Conservation (phyloP, 768 basidiomycete species). For the Lactarius sanguifluus region DNA sequence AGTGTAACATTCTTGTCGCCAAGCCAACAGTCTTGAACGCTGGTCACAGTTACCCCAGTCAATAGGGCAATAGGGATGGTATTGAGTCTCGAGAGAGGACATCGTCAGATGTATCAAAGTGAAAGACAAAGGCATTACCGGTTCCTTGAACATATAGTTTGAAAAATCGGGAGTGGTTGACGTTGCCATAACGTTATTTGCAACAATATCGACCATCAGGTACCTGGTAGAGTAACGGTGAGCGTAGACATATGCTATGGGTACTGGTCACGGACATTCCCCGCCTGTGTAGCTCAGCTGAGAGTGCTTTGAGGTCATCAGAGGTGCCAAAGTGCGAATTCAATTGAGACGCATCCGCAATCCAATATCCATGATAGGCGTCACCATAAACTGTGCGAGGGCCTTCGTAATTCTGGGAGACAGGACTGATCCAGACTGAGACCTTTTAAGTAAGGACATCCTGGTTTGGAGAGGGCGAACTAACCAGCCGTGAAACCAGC, state of each 20-base stretch:
- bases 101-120: slow-evolving; percentile 18
- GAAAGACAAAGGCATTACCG: slow-evolving; percentile 39
- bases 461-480: slow-evolving; percentile 26
- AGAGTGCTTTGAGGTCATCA: slow-evolving; percentile 68
- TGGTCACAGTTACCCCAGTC: slow-evolving; percentile 67
- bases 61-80: slow-evolving; percentile 78
- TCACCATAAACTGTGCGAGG: slow-evolving; percentile 72
- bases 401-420: slow-evolving; percentile 75
- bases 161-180: slow-evolving; percentile 63
- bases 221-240: slow-evolving; percentile 43
- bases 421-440: slow-evolving; percentile 80
- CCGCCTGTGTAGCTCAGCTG: slow-evolving; percentile 62
- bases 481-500: slow-evolving; percentile 78
- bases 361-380: slow-evolving; percentile 87
- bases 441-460: not conserved
- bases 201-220: slow-evolving; percentile 83
- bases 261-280: slow-evolving; percentile 53
- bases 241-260: not conserved
- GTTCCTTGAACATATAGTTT: slow-evolving; percentile 64
- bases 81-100: slow-evolving; percentile 49
- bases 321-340: slow-evolving; percentile 72
- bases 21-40: slow-evolving; percentile 79
- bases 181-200: slow-evolving; percentile 82
- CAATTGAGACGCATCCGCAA: slow-evolving; percentile 62
- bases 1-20: slow-evolving; percentile 74